These are phyloP conservation scores for Luzula sylvatica DNA, from an alignment of 176 grass and related monocot genomes.

Conservation along the genomic window DNA sequence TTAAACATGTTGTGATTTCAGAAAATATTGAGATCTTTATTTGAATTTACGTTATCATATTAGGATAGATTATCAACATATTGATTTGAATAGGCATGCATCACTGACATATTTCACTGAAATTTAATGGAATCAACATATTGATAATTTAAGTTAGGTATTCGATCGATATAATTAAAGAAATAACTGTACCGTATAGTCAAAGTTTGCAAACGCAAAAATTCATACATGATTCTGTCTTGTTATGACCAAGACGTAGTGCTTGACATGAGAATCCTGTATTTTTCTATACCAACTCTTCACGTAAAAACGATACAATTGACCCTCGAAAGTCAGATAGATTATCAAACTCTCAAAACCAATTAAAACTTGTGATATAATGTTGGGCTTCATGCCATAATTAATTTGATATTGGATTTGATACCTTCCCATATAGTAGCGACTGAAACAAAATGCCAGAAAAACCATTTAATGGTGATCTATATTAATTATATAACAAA, in stretches of 20 bases:
- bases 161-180: no score
- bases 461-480: background rate
- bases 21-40: no score
- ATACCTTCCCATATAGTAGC: constrained; percentile 36
- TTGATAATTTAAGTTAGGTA: no score
- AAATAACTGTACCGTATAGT: constrained; percentile 19
- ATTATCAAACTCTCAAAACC: background rate
- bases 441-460: constrained; percentile 63
- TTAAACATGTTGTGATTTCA: no score
- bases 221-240: constrained; percentile 17
- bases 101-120: constrained; percentile 21
- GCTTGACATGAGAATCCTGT: constrained; percentile 28
- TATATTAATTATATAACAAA: no score
- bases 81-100: background rate
- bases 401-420: background rate
- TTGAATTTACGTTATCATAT: no score
- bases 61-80: background rate
- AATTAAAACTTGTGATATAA: constrained; percentile 14
- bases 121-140: constrained; percentile 14
- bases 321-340: constrained; percentile 5
- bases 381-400: no score
- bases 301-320: background rate
- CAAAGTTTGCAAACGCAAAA: constrained; percentile 21
- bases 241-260: constrained; percentile 13
- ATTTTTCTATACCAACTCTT: constrained; percentile 13